phyloP scores from a whole-genome alignment of 164 flowering plant species.

The Litsea cubeba region DNA sequence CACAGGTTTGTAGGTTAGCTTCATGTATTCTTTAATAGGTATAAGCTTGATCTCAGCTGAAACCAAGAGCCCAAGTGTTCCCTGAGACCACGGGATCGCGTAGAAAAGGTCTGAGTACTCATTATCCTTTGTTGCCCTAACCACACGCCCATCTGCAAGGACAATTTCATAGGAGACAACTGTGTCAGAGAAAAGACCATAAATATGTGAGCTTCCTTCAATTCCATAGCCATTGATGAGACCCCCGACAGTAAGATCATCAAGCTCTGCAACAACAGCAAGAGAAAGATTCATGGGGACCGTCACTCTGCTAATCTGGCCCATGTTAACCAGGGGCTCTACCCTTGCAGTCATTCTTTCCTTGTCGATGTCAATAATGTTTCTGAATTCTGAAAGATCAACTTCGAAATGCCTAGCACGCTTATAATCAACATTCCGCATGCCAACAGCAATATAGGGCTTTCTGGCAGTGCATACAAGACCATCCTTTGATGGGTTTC shows the following conservation, averaged over 20 bases:
- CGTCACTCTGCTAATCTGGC: slow-evolving; percentile 78
- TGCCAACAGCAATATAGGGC: slow-evolving; percentile 98
- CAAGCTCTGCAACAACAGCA: slow-evolving; percentile 98
- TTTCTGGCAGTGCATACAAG: slow-evolving; percentile 98
- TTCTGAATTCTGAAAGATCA: slow-evolving; percentile 84
- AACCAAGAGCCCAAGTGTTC: slow-evolving; percentile 92
- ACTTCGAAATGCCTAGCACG: slow-evolving; percentile 96
- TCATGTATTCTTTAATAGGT: slow-evolving; percentile 92
- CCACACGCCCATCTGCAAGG: slow-evolving; percentile 76
- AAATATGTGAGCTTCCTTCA: slow-evolving; percentile 96
- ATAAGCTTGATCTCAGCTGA: slow-evolving; percentile 96
- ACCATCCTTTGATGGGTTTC: slow-evolving; percentile 89
- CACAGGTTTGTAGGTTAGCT: slow-evolving; percentile 78
- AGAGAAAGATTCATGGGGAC: slow-evolving; percentile 95
- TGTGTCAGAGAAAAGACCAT: slow-evolving; percentile 94
- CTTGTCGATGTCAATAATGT: slow-evolving; percentile 69
- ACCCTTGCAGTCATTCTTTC: slow-evolving; percentile 89
- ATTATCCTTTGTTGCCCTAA: slow-evolving; percentile 92
- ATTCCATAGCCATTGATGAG: slow-evolving; percentile 99
- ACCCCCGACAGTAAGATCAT: slow-evolving; percentile 98
- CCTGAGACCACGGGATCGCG: slow-evolving; percentile 98
- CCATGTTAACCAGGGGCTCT: slow-evolving; percentile 99
- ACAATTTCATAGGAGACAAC: slow-evolving; percentile 96
- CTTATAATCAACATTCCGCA: slow-evolving; percentile 98
- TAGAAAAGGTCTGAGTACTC: slow-evolving; percentile 89